Percentiles rank a stretch among this genome's conserved stretches.
Evolutionary conservation across 805 yeast species (phyloP).

Genomic region (Saccharomyces kudriavzevii): DNA sequence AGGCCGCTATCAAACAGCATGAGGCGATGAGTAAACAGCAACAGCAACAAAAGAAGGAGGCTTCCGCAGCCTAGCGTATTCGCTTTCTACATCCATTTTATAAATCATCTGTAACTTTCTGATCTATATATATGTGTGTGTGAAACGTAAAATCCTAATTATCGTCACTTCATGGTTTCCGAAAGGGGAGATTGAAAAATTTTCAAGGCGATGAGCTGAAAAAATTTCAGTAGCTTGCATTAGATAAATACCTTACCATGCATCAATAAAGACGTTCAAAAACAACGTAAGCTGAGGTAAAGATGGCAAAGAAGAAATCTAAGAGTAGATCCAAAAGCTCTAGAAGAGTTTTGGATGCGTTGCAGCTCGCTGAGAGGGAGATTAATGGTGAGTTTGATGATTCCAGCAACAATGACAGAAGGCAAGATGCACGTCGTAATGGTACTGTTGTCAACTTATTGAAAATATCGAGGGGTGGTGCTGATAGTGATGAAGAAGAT

Average conservation of each 20-base stretch:
- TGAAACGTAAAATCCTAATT: not conserved
- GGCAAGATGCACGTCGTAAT: constrained; percentile 20
- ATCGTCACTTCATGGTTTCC: not conserved
- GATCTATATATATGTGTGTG: not conserved
- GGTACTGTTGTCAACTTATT: constrained; percentile 35
- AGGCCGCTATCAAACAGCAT: constrained; percentile 18
- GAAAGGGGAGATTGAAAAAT: not conserved
- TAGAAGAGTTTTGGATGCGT: constrained; percentile 41
- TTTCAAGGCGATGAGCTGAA: constrained; percentile 5
- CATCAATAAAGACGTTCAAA: not conserved
- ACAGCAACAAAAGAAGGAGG: not conserved
- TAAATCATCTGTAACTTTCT: not conserved
- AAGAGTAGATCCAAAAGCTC: constrained; percentile 24
- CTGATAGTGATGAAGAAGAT: constrained; percentile 18
- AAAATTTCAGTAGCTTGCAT: constrained; percentile 1
- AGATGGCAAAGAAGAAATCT: constrained; percentile 25
- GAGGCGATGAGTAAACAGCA: constrained; percentile 12
- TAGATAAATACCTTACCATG: not conserved
- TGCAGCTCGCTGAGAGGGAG: constrained; percentile 41
- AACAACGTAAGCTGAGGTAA: not conserved
- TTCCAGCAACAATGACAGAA: constrained; percentile 28
- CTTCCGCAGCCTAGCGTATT: constrained; percentile 33
- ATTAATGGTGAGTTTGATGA: constrained; percentile 23
- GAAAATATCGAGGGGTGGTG: constrained; percentile 13
- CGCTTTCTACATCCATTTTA: constrained; percentile 6